Base-by-base conservation (phyloP, 2,329 filamentous ascomycete species). In the Fusarium cicatricum region DNA sequence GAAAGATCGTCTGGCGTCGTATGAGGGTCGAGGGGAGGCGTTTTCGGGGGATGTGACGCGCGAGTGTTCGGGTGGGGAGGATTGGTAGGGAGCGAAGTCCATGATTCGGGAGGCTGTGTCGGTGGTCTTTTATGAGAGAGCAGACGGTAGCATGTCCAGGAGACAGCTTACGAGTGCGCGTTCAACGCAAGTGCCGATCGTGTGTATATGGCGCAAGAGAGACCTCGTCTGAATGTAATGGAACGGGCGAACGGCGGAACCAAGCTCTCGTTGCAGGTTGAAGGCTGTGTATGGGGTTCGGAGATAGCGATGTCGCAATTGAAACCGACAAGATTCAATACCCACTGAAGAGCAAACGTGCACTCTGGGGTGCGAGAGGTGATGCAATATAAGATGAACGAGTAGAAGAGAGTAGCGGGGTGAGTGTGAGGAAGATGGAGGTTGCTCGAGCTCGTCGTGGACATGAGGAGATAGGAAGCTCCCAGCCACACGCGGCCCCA, bases 31-130 rank as follows among this genome's bases (percentile, higher is more conserved):
- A 17, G 84, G 84, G 23, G 83, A 85, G 48, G 72, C 65, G 56
- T 70, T 70, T 62, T 78, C 76, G 46, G 92, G 91, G 16, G 91
- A 96, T 72, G 92, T 83, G 46, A 90, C 87, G 70, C 94, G 91
- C 65, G 87, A 86, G 67, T 89, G 84, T 78, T 98, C 93, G 10
- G 95, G 95, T 14, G 90, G 90, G 42, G 90, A 90, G 75, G 94
- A 94, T 80, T 98, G 95, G 78, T 98, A 99, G 32, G 95, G 95
- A 39, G 95, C 95, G 74, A 98, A 99, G 79, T 97, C 91, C 90
- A 95, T 95, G 51, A 68, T 78, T 57, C 16, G 38, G 32, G 21
- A n/a, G 15, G 14, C 21, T 26, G 9, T 19, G n/a, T 39, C 15
- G 38, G 17, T 36, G 14, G 31, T 23, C 11, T 40, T 26, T 31